phyloP scores from a whole-genome alignment of 2,329 filamentous ascomycete species.

The Calonectria montana region DNA sequence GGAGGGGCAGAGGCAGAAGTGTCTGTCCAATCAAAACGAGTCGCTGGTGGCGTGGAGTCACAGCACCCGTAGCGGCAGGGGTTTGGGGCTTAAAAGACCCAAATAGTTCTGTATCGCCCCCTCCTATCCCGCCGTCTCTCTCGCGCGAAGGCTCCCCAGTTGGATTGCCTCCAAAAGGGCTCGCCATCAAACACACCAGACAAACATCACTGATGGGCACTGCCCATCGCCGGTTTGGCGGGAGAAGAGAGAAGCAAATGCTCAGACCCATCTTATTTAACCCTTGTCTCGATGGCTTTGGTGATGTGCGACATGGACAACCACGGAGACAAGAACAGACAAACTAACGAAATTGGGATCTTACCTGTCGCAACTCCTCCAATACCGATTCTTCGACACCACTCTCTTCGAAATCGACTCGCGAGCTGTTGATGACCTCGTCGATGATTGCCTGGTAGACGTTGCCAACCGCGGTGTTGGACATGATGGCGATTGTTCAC shows the following conservation, averaged over 20 bases:
- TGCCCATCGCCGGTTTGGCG: background rate
- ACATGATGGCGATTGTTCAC: slow-evolving; percentile 57
- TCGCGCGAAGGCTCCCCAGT: slow-evolving; percentile 29
- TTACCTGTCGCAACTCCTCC: slow-evolving; percentile 88
- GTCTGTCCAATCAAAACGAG: slow-evolving; percentile 39
- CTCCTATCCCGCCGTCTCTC: slow-evolving; percentile 46
- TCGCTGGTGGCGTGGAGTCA: slow-evolving; percentile 33
- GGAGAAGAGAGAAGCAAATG: background rate
- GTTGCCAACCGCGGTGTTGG: slow-evolving; percentile 72
- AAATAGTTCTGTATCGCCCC: slow-evolving; percentile 66
- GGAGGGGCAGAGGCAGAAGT: slow-evolving; percentile 3
- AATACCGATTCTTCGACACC: slow-evolving; percentile 90
- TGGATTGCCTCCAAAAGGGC: slow-evolving; percentile 22
- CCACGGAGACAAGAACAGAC: slow-evolving; percentile 5
- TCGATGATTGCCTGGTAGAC: slow-evolving; percentile 84
- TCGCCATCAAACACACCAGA: slow-evolving; percentile 13
- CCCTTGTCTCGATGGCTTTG: slow-evolving; percentile 42
- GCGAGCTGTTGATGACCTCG: slow-evolving; percentile 91
- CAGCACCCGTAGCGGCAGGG: slow-evolving; percentile 38
- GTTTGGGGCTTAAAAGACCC: slow-evolving; percentile 63
- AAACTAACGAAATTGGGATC: slow-evolving; percentile 21
- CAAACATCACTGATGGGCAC: background rate
- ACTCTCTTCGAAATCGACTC: slow-evolving; percentile 96
- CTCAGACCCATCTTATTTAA: slow-evolving; percentile 22
- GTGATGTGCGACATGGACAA: slow-evolving; percentile 10